Evolutionary conservation across 177 flowering plant species (phyloP), one percentile per base, ranked within the genome.

Genomic region (Vitis hybrid): DNA sequence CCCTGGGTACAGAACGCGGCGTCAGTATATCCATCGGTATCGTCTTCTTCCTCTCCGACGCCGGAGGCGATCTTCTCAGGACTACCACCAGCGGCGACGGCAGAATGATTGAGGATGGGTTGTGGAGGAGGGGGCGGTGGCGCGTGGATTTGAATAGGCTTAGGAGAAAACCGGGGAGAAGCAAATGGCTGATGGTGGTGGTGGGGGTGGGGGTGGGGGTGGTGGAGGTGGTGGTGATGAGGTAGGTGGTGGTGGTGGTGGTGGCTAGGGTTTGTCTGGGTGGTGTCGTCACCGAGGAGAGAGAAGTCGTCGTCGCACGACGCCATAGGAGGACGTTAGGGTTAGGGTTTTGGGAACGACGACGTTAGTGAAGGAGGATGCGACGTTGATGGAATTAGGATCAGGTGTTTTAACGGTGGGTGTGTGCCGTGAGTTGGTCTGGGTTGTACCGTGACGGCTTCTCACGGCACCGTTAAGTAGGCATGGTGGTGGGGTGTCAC

Each of bases 221-320:
- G 80, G 52, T 74, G 80, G 72, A 77, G 72, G 65, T 64, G 47
- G 63, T 15, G 69, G 52, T 17, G 49, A 53, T 67, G 60, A 60
- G 77, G 60, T 58, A 38, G 76, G 68, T 60, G 73, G 71, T 75
- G 24, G 24, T 22, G 24, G 24, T 22, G 24, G 24, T 22, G 75
- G 71, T 65, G 82, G 77, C 67, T 67, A 53, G 75, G 75, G 64
- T 70, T 70, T 33, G 81, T 17, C 20, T 70, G 81, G 66, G 65
- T 52, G 71, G 49, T 69, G 67, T 82, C 86, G 61, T 79, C 83
- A 24, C 65, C 76, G 76, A 88, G 84, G 78, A 84, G 85, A 67
- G 87, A 67, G 80, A 84, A 88, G 67, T 88, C 91, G 76, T 87
- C 91, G 82, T 83, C 88, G 77, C 84, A 83, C 60, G 88, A 80